phyloP scores from a whole-genome alignment of 257 asterid genomes.

The Sherardia arvensis region DNA sequence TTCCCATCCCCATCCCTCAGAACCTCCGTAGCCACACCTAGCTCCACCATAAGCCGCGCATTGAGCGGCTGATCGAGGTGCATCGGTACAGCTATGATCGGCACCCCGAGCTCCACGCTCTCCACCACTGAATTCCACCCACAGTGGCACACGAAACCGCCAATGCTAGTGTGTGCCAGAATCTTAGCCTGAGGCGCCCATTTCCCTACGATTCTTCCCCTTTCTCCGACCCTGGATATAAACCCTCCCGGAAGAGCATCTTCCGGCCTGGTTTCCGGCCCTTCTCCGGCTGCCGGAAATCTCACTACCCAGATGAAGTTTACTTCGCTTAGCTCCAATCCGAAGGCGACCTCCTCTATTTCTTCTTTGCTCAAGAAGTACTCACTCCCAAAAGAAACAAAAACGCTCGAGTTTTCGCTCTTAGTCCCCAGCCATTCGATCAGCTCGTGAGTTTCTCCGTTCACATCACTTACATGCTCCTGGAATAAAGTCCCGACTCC shows the following conservation, averaged over 20 bases:
- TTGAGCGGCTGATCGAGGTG: conserved; percentile 30
- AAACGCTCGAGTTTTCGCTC: conserved; percentile 25
- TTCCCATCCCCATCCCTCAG: conserved; percentile 12
- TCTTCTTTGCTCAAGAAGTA: conserved; percentile 35
- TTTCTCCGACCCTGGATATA: conserved; percentile 11
- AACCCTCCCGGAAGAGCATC: conserved; percentile 28
- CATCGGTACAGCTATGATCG: conserved; percentile 30
- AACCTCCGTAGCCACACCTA: conserved; percentile 22
- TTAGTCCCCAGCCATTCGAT: conserved; percentile 40
- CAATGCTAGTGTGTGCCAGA: conserved; percentile 19
- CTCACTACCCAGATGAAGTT: conserved; percentile 50
- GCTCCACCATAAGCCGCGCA: conserved; percentile 23
- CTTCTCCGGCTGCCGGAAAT: conserved; percentile 20
- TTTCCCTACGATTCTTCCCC: conserved; percentile 20
- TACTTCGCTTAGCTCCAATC: conserved; percentile 37
- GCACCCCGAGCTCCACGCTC: conserved; percentile 24
- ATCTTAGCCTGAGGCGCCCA: conserved; percentile 33
- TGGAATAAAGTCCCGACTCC: conserved; percentile 28
- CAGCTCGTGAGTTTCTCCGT: conserved; percentile 7
- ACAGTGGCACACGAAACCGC: conserved; percentile 27
- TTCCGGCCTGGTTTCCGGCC: conserved; percentile 11
- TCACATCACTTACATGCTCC: neutral
- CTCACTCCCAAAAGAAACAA: conserved; percentile 53
- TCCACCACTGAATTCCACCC: conserved; percentile 31
- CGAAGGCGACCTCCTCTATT: conserved; percentile 35